Base-by-base conservation (phyloP, 768 basidiomycete species). In the Krasilnikovozyma curviuscula region DNA sequence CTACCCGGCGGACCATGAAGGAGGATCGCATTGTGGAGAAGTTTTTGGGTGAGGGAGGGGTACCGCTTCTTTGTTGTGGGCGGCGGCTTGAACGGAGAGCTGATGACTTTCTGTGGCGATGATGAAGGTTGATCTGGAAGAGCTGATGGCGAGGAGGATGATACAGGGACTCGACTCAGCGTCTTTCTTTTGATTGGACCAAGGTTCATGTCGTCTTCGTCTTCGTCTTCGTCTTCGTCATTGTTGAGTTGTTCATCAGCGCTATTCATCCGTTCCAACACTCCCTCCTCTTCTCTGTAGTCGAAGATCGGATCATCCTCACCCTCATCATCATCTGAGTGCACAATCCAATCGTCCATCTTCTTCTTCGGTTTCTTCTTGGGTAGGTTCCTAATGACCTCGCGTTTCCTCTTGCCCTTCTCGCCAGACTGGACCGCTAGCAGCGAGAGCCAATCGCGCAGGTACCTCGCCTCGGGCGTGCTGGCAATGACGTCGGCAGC, bases 21-120 rank as follows among this genome's bases (percentile, higher is more conserved):
- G 13, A 98, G 67, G 41, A 97, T 81, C 0, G 85, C 80, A 62
- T 95, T 97, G 40, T 79, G 78, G 29, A 97, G 69, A 40, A 70
- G 55, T 2, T 38, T 21, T 0, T 5, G 1, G 13, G 33, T 34
- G 6, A 63, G 44, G 2, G 52, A 23, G 14, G 60, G 59, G 28
- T 58, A 55, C 7, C 35, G 7, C 16, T 44, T 12, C 8, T 13
- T 13, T 25, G 27, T 35, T 18, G 48, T 24, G 7, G 6, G 13
- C 21, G 28, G 28, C n/a, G n/a, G n/a, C n/a, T n/a, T n/a, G n/a
- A n/a, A n/a, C n/a, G n/a, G n/a, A n/a, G n/a, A n/a, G n/a, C n/a
- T n/a, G 40, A 8, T 31, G 12, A 19, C 5, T 18, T n/a, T 25
- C 2, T 29, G 38, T n/a, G 2, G 29, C 10, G 39, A n/a, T 8